Evolutionary conservation across 2,329 filamentous ascomycete genomes (phyloP), one percentile per base, ranked within the genome.

Genomic region (Claviceps maximensis): DNA sequence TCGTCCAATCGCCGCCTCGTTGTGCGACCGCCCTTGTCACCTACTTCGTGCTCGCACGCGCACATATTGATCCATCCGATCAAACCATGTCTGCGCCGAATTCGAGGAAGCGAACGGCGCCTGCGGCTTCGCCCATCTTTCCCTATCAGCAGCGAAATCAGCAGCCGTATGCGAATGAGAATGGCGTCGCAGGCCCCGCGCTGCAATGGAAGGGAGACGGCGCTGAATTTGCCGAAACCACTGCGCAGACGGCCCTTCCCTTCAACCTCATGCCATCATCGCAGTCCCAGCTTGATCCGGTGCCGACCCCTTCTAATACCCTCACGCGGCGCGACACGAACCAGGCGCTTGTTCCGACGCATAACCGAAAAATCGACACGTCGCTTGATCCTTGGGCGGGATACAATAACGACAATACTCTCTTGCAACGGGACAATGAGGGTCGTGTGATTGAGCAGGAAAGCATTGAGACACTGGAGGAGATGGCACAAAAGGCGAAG

Each of bases 401-500:
- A 19, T 75, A 74, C 56, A 62, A 74, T 8, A 74, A 77, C 27
- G 67, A 69, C 15, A 60, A 60, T 41, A 59, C 63, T 29, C 58
- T 75, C 13, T 60, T 75, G 29, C 63, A 67, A 19, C 69, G 68
- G 50, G 64, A 65, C 44, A 46, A 63, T 0, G 66, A 66, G 46
- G 69, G 69, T 48, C 61, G 60, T 44, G 23, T 59, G 27, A 58
- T 58, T 17, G 79, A 83, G 65, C 74, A 81, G 62, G 84, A 94
- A 58, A 88, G 83, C 58, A 77, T 94, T 55, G 86, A 90, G 57
- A 76, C 86, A 52, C 71, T 96, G 56, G 89, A 95, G 64, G 82
- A 86, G 65, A 83, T 83, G 69, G 90, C 89, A 23, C 77, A 84
- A 58, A 74, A 86, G 56, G 89, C 89, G 9, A 95, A 94, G 73